These are phyloP conservation scores for Sclerotiophoma versabilis DNA, from an alignment of 2,329 filamentous ascomycete species.

Conservation along the genomic window DNA sequence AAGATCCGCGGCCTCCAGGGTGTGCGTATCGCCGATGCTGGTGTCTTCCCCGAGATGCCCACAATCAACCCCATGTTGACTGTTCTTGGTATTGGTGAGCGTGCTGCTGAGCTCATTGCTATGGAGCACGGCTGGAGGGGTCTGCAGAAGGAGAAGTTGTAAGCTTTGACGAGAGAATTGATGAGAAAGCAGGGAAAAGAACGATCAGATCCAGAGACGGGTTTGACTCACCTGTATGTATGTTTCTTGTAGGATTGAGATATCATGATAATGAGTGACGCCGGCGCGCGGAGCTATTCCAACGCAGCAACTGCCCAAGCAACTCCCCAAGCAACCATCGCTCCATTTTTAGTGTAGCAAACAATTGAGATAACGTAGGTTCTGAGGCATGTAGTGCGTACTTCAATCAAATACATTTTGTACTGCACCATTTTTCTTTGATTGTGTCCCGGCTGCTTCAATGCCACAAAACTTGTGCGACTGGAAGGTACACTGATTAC, in stretches of 20 bases:
- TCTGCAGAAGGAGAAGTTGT: constrained; percentile 62
- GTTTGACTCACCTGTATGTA: constrained; percentile 13
- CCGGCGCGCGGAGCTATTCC: constrained; percentile 15
- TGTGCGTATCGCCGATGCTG: constrained; percentile 82
- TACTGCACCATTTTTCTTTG: too few relatives aligned
- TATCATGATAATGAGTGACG: constrained; percentile 17
- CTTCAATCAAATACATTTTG: background rate
- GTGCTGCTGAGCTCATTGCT: constrained; percentile 82
- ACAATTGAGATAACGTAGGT: constrained; percentile 7
- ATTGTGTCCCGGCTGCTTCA: background rate
- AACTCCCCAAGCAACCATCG: constrained; percentile 7
- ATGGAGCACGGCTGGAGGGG: constrained; percentile 73
- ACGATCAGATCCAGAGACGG: constrained; percentile 6
- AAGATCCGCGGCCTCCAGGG: constrained; percentile 75
- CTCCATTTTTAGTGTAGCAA: background rate
- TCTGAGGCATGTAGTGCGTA: background rate
- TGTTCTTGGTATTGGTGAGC: constrained; percentile 82
- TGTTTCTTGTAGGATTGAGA: constrained; percentile 14
- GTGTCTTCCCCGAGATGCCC: constrained; percentile 87
- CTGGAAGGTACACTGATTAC: background rate
- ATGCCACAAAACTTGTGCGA: background rate
- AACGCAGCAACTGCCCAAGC: constrained; percentile 14
- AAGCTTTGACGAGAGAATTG: constrained; percentile 23
- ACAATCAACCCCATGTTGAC: constrained; percentile 92
- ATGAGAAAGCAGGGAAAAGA: background rate